Conservation (phyloP, 257 asterid species). For the Forsythia suspensa region DNA sequence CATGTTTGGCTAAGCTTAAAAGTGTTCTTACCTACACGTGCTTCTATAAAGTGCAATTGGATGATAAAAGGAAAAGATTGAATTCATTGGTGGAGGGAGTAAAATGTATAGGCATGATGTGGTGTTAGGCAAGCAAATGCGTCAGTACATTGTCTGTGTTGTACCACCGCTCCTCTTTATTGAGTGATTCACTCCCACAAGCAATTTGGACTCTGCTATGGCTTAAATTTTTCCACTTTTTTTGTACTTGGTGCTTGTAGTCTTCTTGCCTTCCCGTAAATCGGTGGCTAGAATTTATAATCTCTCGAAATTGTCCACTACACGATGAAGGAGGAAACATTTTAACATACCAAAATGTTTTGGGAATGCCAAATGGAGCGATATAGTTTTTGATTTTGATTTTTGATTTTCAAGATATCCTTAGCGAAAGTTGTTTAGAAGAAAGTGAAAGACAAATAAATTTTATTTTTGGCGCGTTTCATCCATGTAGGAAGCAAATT, state of each 20-base stretch:
- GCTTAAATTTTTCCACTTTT: not conserved
- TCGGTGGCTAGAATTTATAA: not conserved
- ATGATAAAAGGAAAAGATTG: not conserved
- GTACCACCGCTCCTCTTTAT: not conserved
- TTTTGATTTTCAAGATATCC: not conserved
- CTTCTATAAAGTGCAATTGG: no score
- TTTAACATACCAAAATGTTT: not conserved
- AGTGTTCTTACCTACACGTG: no score
- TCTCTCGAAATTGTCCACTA: not conserved
- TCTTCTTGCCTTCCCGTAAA: not conserved
- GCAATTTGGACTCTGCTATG: slow-evolving; percentile 11
- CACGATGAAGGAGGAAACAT: not conserved
- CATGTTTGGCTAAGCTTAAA: no score
- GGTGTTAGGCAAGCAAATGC: not conserved
- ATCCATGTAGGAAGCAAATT: not conserved
- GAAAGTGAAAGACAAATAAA: not conserved
- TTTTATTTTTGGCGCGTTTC: not conserved
- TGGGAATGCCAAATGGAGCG: not conserved
- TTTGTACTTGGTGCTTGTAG: not conserved
- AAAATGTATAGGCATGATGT: not conserved
- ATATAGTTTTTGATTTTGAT: no score
- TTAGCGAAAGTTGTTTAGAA: not conserved
- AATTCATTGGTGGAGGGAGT: not conserved
- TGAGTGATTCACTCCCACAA: not conserved
- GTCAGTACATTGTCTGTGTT: slow-evolving; percentile 2